Evolutionary conservation across 2,329 filamentous ascomycete genomes (phyloP), one percentile per base, ranked within the genome.

Genomic region (Hymenoscyphus fraxineus): DNA sequence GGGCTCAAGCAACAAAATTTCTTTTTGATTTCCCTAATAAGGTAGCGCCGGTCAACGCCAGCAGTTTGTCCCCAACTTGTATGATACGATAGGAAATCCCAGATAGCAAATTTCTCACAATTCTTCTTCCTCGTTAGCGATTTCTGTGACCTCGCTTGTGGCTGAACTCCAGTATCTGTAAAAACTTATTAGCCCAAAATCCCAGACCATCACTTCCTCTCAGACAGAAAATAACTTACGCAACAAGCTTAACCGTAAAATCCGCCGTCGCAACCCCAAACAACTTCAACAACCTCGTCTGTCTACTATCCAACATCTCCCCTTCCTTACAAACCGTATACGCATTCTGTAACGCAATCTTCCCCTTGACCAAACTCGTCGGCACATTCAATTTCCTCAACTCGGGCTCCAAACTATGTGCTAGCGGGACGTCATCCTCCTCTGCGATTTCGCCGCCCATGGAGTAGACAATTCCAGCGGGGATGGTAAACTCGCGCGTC

Each of bases 281-380:
- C 73, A 97, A 83, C 85, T 98, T 98, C 78, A 99, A 78, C 75
- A 99, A 80, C 69, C 93, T 89, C 64, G 95, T 97, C 83, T 99
- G 95, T 72, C 94, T 85, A 70, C 91, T 93, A 78, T 97, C 93
- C 70, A 99, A 80, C 56, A 87, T 83, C 75, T 97, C 87, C 12
- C 94, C 95, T 77, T 93, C 88, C 73, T 87, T 88, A 80, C 94
- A 98, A 59, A 99, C 80, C 64, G 78, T 75, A 59, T 75, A 75
- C 80, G 67, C 64, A 63, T 83, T 69, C 79, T 80, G 65, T 60
- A 98, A 81, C 69, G 91, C 86, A 57, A 99, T 90, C 79, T 90
- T 92, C 65, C 95, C 95, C 82, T 91, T 92, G 66, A 93, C 85
- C 80, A 99, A 86, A 73, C 89, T 87, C 60, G 93, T 97, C 44